A percentile compares a stretch with the other conserved stretches of the same genome.
Conservation (phyloP, 2,329 filamentous ascomycete species). For the Penicillium sp. region DNA sequence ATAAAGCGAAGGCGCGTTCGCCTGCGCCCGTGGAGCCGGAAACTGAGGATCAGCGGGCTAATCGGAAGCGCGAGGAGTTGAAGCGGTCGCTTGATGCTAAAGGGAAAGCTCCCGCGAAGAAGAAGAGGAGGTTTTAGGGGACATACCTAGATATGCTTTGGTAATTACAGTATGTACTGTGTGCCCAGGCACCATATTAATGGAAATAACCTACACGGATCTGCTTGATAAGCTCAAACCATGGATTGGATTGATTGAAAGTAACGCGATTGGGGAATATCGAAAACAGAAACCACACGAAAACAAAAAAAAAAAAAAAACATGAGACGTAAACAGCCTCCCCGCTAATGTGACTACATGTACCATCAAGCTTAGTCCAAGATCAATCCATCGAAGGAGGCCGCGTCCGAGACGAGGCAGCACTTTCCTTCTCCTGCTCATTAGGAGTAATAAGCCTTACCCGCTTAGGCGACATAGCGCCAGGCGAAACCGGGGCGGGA, state of each 20-base stretch:
- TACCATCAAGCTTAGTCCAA: not conserved
- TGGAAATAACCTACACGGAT: too few species aligned
- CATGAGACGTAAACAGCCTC: too few species aligned
- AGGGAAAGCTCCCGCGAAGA: conserved; percentile 52
- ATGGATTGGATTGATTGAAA: conserved; percentile 1
- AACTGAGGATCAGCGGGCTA: conserved; percentile 52
- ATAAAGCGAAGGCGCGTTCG: not conserved
- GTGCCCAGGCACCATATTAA: not conserved
- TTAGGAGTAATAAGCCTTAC: conserved; percentile 45
- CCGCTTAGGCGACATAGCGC: conserved; percentile 43
- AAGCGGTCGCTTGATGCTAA: conserved; percentile 52
- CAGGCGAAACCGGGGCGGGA: conserved; percentile 28
- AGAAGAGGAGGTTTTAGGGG: conserved; percentile 54
- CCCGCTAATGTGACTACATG: conserved; percentile 2
- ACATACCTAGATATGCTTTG: too few species aligned
- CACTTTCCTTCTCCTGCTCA: conserved; percentile 37
- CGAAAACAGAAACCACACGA: not conserved
- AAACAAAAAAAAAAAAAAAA: not conserved
- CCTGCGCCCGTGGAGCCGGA: conserved; percentile 13
- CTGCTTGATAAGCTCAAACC: too few species aligned
- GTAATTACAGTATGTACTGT: not conserved
- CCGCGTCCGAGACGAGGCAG: conserved; percentile 22
- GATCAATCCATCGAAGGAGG: conserved; percentile 11
- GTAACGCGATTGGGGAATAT: conserved; percentile 13
- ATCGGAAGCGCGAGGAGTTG: conserved; percentile 54